These are phyloP conservation scores for Fusarium tupiense DNA, from an alignment of 2,329 filamentous ascomycete genomes.

Conservation along the genomic window DNA sequence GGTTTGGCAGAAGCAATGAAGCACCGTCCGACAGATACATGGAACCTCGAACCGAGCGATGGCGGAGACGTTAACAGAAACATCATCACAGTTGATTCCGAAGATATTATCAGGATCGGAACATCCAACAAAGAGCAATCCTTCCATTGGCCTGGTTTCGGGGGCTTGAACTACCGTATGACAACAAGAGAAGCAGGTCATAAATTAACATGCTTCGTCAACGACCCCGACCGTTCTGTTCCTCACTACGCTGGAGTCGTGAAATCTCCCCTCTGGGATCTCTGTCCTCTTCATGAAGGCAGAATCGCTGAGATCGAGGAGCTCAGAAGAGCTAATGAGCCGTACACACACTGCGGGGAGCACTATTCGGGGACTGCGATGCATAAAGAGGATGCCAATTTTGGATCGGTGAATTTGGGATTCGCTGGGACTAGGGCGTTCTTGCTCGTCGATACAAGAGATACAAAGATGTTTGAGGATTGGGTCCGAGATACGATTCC, in stretches of 20 bases:
- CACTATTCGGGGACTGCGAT: not conserved
- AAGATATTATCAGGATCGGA: not conserved
- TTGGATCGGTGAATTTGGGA: not conserved
- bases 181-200: not conserved
- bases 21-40: not conserved
- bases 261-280: not conserved
- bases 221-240: not conserved
- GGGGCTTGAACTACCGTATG: not conserved
- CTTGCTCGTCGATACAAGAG: fast-evolving
- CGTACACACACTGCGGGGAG: not conserved
- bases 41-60: not conserved
- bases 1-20: not conserved
- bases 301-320: not conserved
- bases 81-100: not conserved
- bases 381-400: not conserved
- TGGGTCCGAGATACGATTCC: too few relatives aligned
- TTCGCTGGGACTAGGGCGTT: too few relatives aligned
- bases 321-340: not conserved
- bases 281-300: not conserved
- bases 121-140: not conserved
- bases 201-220: not conserved
- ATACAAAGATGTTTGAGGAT: too few relatives aligned
- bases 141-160: not conserved
- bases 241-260: not conserved
- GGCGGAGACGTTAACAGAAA: not conserved